Evolutionary conservation across 768 basidiomycete species (phyloP).

Genomic region (Mycena vulgaris): DNA sequence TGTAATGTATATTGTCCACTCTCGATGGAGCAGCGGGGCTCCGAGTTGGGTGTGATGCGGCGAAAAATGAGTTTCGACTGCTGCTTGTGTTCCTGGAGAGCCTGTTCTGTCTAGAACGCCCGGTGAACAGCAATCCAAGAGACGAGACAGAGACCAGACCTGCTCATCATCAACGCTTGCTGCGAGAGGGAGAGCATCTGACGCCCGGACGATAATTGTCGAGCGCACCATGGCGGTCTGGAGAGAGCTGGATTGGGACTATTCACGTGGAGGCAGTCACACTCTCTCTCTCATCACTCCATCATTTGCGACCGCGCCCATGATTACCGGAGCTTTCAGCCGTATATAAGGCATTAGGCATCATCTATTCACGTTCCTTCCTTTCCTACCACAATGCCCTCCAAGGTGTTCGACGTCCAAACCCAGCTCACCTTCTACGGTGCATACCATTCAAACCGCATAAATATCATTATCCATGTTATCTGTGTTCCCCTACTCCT

Average conservation of each 20-base stretch:
- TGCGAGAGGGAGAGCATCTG: conserved; percentile 91
- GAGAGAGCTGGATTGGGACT: conserved; percentile 2
- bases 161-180: conserved; percentile 98
- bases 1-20: conserved; percentile 96
- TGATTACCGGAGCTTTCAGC: neutral
- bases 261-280: neutral
- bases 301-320: neutral
- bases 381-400: conserved; percentile 53
- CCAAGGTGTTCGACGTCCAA: conserved; percentile 72
- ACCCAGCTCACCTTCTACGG: conserved; percentile 94
- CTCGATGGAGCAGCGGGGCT: conserved; percentile 97
- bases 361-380: conserved; percentile 7
- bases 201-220: conserved; percentile 88
- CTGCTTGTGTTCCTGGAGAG: conserved; percentile 97
- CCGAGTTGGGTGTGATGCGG: conserved; percentile 93
- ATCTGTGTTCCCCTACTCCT: conserved; percentile 87
- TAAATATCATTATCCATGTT: conserved; percentile 90
- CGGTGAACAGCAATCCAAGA: conserved; percentile 16
- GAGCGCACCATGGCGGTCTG: conserved; percentile 81
- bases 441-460: conserved; percentile 88
- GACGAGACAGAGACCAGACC: conserved; percentile 59
- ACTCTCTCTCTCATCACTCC: neutral
- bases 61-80: conserved; percentile 98
- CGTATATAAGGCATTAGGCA: neutral
- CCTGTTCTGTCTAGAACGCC: conserved; percentile 85